Conservation (phyloP, 192 early-diverging fungal species). For the Coemansia sp. region DNA sequence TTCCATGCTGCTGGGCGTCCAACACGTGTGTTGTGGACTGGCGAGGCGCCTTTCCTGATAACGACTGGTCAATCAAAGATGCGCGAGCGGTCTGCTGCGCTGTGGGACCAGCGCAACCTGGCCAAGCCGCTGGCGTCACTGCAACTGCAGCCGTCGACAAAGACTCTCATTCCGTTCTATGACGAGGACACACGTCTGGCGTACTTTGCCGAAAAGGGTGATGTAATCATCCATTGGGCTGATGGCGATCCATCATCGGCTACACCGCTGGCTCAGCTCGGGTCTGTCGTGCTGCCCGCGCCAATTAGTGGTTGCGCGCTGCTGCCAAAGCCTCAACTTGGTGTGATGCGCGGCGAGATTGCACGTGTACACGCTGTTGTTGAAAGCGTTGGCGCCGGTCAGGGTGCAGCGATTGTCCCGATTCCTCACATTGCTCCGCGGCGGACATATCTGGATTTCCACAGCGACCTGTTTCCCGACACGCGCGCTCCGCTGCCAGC, state of each 20-base stretch:
- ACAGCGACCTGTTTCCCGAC: slow-evolving; percentile 82
- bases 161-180: slow-evolving; percentile 68
- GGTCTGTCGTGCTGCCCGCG: slow-evolving; percentile 23
- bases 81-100: slow-evolving; percentile 63
- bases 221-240: slow-evolving; percentile 65
- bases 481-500: slow-evolving; percentile 60
- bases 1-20: slow-evolving; percentile 41
- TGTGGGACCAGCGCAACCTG: slow-evolving; percentile 75
- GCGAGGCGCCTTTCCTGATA: slow-evolving; percentile 60
- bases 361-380: slow-evolving; percentile 56
- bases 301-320: slow-evolving; percentile 60
- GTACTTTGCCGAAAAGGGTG: slow-evolving; percentile 70
- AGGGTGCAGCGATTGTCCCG: slow-evolving; percentile 63
- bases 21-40: slow-evolving; percentile 65
- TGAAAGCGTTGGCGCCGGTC: slow-evolving; percentile 41
- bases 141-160: slow-evolving; percentile 66
- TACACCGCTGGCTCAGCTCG: slow-evolving; percentile 33
- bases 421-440: slow-evolving; percentile 65
- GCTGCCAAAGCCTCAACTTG: slow-evolving; percentile 63
- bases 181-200: slow-evolving; percentile 79
- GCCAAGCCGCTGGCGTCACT: slow-evolving; percentile 57
- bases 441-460: slow-evolving; percentile 76
- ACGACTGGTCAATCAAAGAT: slow-evolving; percentile 73
- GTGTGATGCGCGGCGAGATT: slow-evolving; percentile 72
- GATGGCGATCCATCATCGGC: slow-evolving; percentile 55